Conservation (phyloP, 371 early-diverging fungal species). For the Rhizopus microsporus region DNA sequence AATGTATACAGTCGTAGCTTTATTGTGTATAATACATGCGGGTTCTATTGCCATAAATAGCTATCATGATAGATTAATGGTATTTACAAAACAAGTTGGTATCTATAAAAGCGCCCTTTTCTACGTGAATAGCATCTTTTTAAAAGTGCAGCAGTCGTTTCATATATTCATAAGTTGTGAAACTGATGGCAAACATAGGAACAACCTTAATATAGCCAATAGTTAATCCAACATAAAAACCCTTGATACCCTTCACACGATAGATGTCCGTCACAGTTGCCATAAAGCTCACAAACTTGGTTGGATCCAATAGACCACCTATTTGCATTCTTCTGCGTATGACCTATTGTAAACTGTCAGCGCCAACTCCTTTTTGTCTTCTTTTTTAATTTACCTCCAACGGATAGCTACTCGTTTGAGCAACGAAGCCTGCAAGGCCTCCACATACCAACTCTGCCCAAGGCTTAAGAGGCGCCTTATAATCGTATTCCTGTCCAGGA, state of each 20-base stretch:
- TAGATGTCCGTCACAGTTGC: slow-evolving; percentile 70
- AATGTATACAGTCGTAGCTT: too few species aligned
- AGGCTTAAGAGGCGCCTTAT: slow-evolving; percentile 43
- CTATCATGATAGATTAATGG: too few species aligned
- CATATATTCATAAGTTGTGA: slow-evolving; percentile 82
- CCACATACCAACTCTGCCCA: slow-evolving; percentile 85
- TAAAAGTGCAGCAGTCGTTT: slow-evolving; percentile 48
- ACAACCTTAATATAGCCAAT: slow-evolving; percentile 94
- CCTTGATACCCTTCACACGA: slow-evolving; percentile 68
- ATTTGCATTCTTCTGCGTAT: slow-evolving; percentile 93
- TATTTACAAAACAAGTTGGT: too few species aligned
- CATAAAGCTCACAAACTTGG: slow-evolving; percentile 54
- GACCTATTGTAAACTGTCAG: slow-evolving; percentile 34
- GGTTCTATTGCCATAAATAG: too few species aligned
- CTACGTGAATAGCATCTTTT: neutral
- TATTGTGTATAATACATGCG: too few species aligned
- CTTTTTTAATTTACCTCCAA: slow-evolving; percentile 62
- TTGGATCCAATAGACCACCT: slow-evolving; percentile 62
- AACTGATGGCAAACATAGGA: slow-evolving; percentile 92
- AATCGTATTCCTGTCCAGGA: slow-evolving; percentile 14
- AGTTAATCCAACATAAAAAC: slow-evolving; percentile 96
- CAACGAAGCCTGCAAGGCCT: slow-evolving; percentile 82
- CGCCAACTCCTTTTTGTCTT: neutral
- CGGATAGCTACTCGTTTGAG: slow-evolving; percentile 91
- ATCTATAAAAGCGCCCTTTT: neutral